phyloP scores from a whole-genome alignment of 257 asterid genomes.

The Datura wrightii region DNA sequence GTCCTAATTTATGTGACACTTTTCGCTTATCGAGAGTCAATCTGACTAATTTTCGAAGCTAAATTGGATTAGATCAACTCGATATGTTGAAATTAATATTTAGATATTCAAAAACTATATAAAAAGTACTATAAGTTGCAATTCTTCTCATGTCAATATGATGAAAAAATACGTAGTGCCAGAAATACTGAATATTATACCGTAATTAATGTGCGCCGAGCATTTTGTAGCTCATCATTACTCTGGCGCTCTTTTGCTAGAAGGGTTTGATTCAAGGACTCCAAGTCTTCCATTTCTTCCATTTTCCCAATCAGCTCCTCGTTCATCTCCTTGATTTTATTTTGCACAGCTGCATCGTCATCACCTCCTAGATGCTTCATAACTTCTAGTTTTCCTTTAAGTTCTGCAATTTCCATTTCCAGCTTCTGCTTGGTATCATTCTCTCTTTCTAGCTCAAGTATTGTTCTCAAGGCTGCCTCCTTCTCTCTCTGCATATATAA shows the following conservation, averaged over 20 bases:
- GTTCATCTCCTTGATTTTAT: constrained; percentile 45
- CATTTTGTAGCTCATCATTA: constrained; percentile 46
- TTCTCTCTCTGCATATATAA: constrained; percentile 59
- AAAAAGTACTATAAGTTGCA: too few species aligned
- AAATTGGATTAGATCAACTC: too few species aligned
- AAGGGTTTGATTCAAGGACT: constrained; percentile 35
- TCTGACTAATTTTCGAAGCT: too few species aligned
- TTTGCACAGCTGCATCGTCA: constrained; percentile 50
- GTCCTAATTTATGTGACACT: too few species aligned
- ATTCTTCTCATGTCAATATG: too few species aligned
- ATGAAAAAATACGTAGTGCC: background rate
- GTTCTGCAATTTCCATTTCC: constrained; percentile 47
- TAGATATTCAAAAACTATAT: too few species aligned
- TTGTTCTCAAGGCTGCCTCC: constrained; percentile 37
- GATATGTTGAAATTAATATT: too few species aligned
- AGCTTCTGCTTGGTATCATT: constrained; percentile 39
- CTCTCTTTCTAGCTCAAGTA: constrained; percentile 43
- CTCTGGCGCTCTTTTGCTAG: constrained; percentile 39
- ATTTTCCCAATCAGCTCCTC: constrained; percentile 40
- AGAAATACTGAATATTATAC: constrained; percentile 25
- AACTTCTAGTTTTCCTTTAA: constrained; percentile 48
- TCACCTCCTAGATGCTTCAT: constrained; percentile 54
- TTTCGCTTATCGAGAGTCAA: too few species aligned
- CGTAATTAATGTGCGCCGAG: constrained; percentile 39
- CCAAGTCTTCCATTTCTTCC: constrained; percentile 44